phyloP scores from a whole-genome alignment of 2,329 filamentous ascomycete genomes.

The Neonectria neomacrospora region DNA sequence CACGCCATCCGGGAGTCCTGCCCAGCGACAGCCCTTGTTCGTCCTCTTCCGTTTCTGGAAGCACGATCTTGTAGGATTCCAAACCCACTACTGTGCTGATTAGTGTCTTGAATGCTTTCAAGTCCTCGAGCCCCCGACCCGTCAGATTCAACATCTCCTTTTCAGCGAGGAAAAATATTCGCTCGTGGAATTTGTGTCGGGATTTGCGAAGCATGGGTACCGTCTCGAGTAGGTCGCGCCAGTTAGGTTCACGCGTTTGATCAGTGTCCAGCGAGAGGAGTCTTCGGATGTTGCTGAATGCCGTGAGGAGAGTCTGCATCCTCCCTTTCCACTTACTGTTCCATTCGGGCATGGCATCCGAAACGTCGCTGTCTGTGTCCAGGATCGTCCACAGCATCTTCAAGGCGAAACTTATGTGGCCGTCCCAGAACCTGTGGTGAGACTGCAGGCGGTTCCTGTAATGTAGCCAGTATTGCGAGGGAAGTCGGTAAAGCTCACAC shows the following conservation, averaged over 20 bases:
- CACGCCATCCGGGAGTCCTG: slow-evolving; percentile 35
- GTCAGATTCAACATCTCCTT: slow-evolving; percentile 36
- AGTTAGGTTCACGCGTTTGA: slow-evolving; percentile 19
- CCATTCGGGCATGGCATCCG: background rate
- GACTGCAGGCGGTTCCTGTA: slow-evolving; percentile 18
- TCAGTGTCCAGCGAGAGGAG: slow-evolving; percentile 24
- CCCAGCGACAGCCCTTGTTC: slow-evolving; percentile 32
- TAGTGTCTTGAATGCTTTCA: slow-evolving; percentile 30
- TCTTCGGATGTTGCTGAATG: slow-evolving; percentile 24
- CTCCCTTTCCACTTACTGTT: slow-evolving; percentile 30
- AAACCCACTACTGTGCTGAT: slow-evolving; percentile 28
- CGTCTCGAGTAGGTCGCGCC: slow-evolving; percentile 38
- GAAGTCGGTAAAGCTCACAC: slow-evolving; percentile 38
- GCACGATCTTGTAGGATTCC: slow-evolving; percentile 32
- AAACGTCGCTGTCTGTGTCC: background rate
- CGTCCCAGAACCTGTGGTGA: slow-evolving; percentile 22
- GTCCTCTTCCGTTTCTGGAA: slow-evolving; percentile 25
- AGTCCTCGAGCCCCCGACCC: slow-evolving; percentile 17
- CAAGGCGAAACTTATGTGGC: slow-evolving; percentile 7
- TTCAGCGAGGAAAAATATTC: slow-evolving; percentile 37
- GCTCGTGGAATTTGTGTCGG: slow-evolving; percentile 30
- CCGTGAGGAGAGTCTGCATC: slow-evolving; percentile 19
- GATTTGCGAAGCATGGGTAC: slow-evolving; percentile 42
- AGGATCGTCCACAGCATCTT: background rate
- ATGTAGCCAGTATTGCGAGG: slow-evolving; percentile 24